These are phyloP conservation scores for Helicosporidium sp. DNA, from an alignment of 139 green algal genomes.

Conservation along the genomic window DNA sequence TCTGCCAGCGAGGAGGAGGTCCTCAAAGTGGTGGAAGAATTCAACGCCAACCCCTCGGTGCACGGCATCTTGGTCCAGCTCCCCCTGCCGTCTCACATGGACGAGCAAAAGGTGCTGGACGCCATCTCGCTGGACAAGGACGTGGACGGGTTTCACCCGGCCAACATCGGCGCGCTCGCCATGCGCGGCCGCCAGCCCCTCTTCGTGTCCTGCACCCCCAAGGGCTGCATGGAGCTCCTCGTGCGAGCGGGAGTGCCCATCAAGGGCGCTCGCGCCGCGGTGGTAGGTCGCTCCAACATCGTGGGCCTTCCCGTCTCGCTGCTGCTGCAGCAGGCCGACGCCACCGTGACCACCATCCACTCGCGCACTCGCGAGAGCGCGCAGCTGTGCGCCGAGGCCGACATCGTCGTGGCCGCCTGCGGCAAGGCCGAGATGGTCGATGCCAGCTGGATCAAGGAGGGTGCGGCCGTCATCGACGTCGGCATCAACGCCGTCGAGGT, in stretches of 20 bases:
- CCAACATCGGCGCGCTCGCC: constrained; percentile 71
- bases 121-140: constrained; percentile 77
- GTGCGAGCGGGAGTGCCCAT: constrained; percentile 27
- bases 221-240: constrained; percentile 81
- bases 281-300: constrained; percentile 83
- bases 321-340: constrained; percentile 44
- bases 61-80: constrained; percentile 84
- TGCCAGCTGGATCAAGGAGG: constrained; percentile 52
- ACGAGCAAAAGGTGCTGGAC: constrained; percentile 56
- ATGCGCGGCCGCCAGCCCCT: constrained; percentile 56
- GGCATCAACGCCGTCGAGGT: constrained; percentile 46
- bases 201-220: constrained; percentile 73
- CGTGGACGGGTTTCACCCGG: constrained; percentile 84
- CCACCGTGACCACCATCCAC: constrained; percentile 31
- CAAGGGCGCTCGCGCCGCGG: constrained; percentile 51
- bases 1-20: constrained; percentile 73
- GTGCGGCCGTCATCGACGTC: constrained; percentile 48
- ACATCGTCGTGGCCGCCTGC: constrained; percentile 86
- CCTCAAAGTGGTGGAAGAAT: constrained; percentile 50
- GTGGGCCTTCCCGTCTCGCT: constrained; percentile 71
- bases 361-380: constrained; percentile 34
- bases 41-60: constrained; percentile 50
- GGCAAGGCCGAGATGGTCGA: constrained; percentile 70
- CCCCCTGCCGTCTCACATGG: constrained; percentile 56
- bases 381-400: constrained; percentile 51